phyloP scores from a whole-genome alignment of 352 stramenopile genomes.

The Globisporangium lucens region DNA sequence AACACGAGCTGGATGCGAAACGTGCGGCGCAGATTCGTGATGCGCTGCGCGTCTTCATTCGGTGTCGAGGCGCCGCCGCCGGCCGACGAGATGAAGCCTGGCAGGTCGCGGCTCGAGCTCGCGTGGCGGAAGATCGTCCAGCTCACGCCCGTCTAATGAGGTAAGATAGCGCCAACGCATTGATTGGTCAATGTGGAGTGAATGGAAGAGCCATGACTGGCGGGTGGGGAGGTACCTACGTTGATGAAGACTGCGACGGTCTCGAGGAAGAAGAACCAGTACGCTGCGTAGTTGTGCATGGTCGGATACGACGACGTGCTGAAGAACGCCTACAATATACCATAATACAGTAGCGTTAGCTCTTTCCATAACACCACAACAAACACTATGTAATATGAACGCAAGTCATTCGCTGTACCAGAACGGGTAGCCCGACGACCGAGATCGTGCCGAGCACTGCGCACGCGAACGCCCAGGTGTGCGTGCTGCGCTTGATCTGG shows the following conservation, averaged over 20 bases:
- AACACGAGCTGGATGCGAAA: slow-evolving; percentile 37
- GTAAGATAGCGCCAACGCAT: not conserved
- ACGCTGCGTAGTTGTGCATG: slow-evolving; percentile 55
- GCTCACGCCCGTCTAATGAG: slow-evolving; percentile 30
- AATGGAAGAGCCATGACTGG: not conserved
- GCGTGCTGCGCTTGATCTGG: slow-evolving; percentile 26
- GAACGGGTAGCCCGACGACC: slow-evolving; percentile 45
- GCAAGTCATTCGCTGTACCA: slow-evolving; percentile 22
- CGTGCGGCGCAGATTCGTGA: slow-evolving; percentile 32
- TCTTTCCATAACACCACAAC: not conserved
- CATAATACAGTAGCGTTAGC: too few species aligned
- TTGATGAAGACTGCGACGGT: slow-evolving; percentile 57
- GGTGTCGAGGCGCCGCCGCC: slow-evolving; percentile 12
- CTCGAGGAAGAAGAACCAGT: slow-evolving; percentile 71
- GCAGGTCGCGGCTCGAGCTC: slow-evolving; percentile 8
- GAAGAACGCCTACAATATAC: slow-evolving; percentile 43
- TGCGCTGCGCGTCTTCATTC: slow-evolving; percentile 18
- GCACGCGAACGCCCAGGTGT: slow-evolving; percentile 19
- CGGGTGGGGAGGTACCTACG: slow-evolving; percentile 23
- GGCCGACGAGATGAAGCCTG: not conserved
- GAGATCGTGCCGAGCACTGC: slow-evolving; percentile 35
- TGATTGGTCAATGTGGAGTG: too few species aligned
- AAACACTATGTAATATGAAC: not conserved
- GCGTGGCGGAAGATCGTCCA: slow-evolving; percentile 23
- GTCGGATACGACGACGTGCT: slow-evolving; percentile 52